Percentiles rank a stretch among this genome's conserved stretches.
Conservation (phyloP, 2,329 filamentous ascomycete species). For the Elsinoe necatrix region DNA sequence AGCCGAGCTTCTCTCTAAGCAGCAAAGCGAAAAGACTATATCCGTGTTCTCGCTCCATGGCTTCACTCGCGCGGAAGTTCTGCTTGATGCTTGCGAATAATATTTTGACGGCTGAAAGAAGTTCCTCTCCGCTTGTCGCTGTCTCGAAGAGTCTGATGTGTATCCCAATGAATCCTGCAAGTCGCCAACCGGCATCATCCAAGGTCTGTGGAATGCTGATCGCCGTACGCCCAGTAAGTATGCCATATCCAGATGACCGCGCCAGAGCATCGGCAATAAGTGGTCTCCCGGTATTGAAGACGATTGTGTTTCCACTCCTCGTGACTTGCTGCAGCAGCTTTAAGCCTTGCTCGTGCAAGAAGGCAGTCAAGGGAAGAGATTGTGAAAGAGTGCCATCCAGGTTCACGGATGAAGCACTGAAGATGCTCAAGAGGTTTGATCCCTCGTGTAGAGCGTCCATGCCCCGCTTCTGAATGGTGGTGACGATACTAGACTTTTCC, state of each 20-base stretch:
- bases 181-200: constrained; percentile 85
- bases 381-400: constrained; percentile 45
- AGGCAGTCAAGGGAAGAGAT: constrained; percentile 52
- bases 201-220: constrained; percentile 73
- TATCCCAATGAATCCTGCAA: constrained; percentile 83
- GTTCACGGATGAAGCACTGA: constrained; percentile 70
- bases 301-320: constrained; percentile 65
- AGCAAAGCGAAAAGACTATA: constrained; percentile 82
- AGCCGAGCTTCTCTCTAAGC: constrained; percentile 70
- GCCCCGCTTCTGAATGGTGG: constrained; percentile 77
- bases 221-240: constrained; percentile 75
- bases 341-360: constrained; percentile 65
- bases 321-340: constrained; percentile 61
- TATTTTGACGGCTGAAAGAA: constrained; percentile 70
- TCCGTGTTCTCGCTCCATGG: constrained; percentile 92
- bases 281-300: constrained; percentile 80
- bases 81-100: constrained; percentile 77
- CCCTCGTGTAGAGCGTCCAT: constrained; percentile 72
- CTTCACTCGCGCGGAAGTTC: constrained; percentile 96
- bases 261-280: constrained; percentile 83
- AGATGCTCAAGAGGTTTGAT: constrained; percentile 73
- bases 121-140: constrained; percentile 59
- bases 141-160: constrained; percentile 77
- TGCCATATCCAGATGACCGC: constrained; percentile 68
- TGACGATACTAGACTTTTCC: constrained; percentile 82